phyloP scores from a whole-genome alignment of 1,139 yeast species.

The Geotrichum klebahnii region DNA sequence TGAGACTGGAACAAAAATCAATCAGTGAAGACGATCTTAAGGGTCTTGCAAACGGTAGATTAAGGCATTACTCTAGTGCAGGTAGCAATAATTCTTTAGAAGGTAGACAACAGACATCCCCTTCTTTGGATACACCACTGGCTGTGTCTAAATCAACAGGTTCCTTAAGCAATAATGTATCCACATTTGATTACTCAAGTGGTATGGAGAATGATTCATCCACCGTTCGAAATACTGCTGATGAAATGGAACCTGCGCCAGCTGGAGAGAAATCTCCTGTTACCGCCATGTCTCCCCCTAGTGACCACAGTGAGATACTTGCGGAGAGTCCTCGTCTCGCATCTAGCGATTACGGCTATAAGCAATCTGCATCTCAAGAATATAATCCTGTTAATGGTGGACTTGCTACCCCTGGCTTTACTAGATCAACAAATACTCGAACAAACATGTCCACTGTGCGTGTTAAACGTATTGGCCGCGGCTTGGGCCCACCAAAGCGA shows the following conservation, averaged over 20 bases:
- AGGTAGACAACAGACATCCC: not conserved
- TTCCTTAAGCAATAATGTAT: not conserved
- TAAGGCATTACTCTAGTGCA: constrained; percentile 20
- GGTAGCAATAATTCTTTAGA: constrained; percentile 17
- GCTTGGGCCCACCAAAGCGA: constrained; percentile 27
- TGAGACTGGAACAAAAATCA: constrained; percentile 16
- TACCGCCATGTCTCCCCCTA: constrained; percentile 8
- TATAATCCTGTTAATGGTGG: not conserved
- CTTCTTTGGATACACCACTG: not conserved
- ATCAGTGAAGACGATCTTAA: constrained; percentile 17
- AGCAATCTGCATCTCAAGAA: not conserved
- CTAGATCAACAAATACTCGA: constrained; percentile 30
- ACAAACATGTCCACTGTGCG: constrained; percentile 20
- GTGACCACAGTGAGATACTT: constrained; percentile 7
- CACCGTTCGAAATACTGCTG: constrained; percentile 1
- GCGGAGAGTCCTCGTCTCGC: constrained; percentile 5
- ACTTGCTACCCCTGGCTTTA: constrained; percentile 40
- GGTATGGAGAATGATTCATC: not conserved
- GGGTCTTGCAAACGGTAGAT: not conserved
- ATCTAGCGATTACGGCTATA: not conserved
- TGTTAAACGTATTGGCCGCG: constrained; percentile 24
- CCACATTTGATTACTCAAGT: not conserved
- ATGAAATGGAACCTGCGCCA: not conserved
- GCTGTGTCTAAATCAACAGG: constrained; percentile 9
- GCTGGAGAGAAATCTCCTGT: not conserved